Base-by-base conservation (phyloP, 192 early-diverging fungal genomes). In the Backusella parvicylindrica region DNA sequence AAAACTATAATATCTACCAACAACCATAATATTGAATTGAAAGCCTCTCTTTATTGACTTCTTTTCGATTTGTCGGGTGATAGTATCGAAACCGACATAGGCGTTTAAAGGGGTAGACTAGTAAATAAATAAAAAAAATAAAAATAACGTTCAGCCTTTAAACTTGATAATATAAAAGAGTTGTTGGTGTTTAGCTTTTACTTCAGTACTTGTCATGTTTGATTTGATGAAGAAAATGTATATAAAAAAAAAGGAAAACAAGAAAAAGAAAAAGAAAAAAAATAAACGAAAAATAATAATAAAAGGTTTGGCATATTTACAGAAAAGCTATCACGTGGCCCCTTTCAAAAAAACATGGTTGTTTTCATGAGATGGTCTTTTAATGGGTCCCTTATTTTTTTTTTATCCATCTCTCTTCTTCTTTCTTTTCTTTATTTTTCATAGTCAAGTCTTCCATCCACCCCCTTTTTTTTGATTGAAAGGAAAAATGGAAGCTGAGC, bases 41-140 rank as follows among this genome's bases (percentile, higher is more conserved):
- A 99, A 99, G 41, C 96, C 96, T 60, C 96, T 92, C 89, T 98
- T 97, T 33, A 98, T 80, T 77, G 97, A 89, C 89, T 98, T 99
- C 87, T 93, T 94, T 82, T 98, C 95, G 83, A 98, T 97, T 91
- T 99, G 98, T 75, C 89, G 86, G 70, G 96, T 95, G 86, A 99
- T 95, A 74, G 92, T 93, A 86, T 98, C 97, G 84, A 98, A 99
- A 64, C 98, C 98, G 79, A 99, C 98, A 85, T 99, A 98, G 78
- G 91, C 88, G 82, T 96, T 93, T 65, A 94, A 85, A 72, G 81
- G 77, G 81, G 85, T 83, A 90, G 91, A 16, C 30, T 41, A 18
- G n/a, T n/a, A n/a, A n/a, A n/a, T n/a, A n/a, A n/a, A n/a, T n/a
- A n/a, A 32, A 9, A 31, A 64, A 30, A 28, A 23, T 36, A 35